Percentiles rank a stretch among this genome's conserved stretches.
Evolutionary conservation across 352 stramenopile genomes (phyloP).

Genomic region (Stephanocyclus meneghinianus): DNA sequence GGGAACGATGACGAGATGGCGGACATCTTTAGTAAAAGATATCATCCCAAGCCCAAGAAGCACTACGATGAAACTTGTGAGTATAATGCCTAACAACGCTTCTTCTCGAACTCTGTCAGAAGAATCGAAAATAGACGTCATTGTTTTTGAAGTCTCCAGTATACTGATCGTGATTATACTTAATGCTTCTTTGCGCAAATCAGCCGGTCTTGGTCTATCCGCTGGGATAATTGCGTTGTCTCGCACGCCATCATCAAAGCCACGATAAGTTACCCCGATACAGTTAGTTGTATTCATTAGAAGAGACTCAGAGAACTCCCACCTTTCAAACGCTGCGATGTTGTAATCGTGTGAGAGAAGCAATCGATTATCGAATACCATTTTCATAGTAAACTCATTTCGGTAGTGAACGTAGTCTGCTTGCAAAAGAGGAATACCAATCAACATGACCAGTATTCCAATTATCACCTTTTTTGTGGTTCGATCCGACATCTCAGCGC

Average conservation of each 20-base stretch:
- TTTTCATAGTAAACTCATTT: conserved; percentile 55
- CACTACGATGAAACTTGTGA: conserved; percentile 72
- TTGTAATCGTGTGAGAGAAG: conserved; percentile 25
- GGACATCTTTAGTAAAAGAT: conserved; percentile 89
- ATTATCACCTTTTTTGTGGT: conserved; percentile 85
- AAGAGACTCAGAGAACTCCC: conserved; percentile 47
- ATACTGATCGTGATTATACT: conserved; percentile 38
- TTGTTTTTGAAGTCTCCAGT: conserved; percentile 13
- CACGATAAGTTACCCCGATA: conserved; percentile 52
- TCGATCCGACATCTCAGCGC: conserved; percentile 89
- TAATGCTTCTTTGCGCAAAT: conserved; percentile 38
- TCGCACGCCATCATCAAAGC: conserved; percentile 42
- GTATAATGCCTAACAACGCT: conserved; percentile 58
- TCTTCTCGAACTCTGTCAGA: conserved; percentile 36
- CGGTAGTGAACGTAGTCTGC: conserved; percentile 43
- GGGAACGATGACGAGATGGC: conserved; percentile 92
- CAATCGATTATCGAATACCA: conserved; percentile 47
- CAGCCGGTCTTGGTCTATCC: conserved; percentile 33
- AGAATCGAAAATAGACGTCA: conserved; percentile 61
- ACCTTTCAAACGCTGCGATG: conserved; percentile 21
- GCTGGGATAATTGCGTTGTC: conserved; percentile 28
- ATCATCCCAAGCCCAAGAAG: conserved; percentile 67
- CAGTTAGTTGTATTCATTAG: conserved; percentile 48
- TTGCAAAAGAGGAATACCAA: conserved; percentile 78
- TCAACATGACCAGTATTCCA: conserved; percentile 79